A percentile compares a stretch with the other conserved stretches of the same genome.
Conservation (phyloP, 2,329 filamentous ascomycete genomes). For the Ophiostoma australiae region DNA sequence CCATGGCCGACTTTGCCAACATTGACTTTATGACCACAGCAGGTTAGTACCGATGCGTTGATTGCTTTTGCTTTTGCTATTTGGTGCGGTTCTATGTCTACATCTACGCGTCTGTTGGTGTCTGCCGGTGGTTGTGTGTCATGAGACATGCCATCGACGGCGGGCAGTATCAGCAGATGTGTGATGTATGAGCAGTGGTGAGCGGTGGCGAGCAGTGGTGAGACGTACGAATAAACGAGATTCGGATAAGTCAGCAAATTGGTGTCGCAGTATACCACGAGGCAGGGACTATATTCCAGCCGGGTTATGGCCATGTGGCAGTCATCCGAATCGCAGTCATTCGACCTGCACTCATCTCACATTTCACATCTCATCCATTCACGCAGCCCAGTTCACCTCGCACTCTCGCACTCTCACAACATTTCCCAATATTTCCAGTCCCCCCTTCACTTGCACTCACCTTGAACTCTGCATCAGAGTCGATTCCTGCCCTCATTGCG, state of each 20-base stretch:
- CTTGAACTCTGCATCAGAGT: background rate
- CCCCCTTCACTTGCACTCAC: background rate
- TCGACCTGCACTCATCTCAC: background rate
- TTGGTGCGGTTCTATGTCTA: background rate
- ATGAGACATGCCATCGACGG: background rate
- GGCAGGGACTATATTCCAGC: background rate
- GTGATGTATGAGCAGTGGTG: background rate
- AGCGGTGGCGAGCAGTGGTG: no score
- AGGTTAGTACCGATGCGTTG: conserved; percentile 38
- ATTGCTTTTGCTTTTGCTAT: conserved; percentile 21
- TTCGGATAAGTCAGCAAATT: background rate
- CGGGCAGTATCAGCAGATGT: background rate
- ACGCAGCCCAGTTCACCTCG: background rate
- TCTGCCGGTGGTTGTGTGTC: background rate
- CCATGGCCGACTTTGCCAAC: conserved; percentile 44
- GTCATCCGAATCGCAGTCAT: background rate
- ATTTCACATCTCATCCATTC: background rate
- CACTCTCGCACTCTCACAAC: background rate
- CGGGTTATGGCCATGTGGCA: background rate
- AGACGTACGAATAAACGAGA: conserved; percentile 1
- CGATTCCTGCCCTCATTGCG: background rate
- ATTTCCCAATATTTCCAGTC: background rate
- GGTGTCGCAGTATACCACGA: background rate
- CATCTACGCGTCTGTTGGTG: background rate
- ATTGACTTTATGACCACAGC: conserved; percentile 46